phyloP scores from a whole-genome alignment of 2,329 filamentous ascomycete species.

The Colletotrichum sp. region DNA sequence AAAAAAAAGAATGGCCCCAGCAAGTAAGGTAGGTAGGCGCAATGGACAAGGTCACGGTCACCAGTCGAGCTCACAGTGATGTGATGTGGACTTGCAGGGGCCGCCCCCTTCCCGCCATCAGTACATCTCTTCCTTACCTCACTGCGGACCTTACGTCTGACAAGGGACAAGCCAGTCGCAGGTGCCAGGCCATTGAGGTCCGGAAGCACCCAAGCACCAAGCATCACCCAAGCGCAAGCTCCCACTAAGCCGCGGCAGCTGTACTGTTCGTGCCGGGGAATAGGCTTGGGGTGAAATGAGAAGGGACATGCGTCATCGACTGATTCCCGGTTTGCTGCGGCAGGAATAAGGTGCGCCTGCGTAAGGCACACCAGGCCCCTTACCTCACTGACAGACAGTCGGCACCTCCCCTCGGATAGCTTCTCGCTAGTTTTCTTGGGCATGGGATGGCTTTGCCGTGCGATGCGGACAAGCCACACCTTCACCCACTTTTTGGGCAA shows the following conservation, averaged over 20 bases:
- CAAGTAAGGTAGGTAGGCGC: neutral
- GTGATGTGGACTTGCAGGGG: constrained; percentile 23
- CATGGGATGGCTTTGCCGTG: constrained; percentile 13
- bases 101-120: constrained; percentile 9
- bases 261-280: neutral
- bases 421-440: neutral
- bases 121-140: neutral
- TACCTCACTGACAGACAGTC: neutral
- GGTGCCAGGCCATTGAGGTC: constrained; percentile 1
- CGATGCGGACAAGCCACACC: constrained; percentile 15
- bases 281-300: constrained; percentile 16
- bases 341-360: constrained; percentile 10
- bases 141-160: constrained; percentile 12
- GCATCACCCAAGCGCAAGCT: constrained; percentile 14
- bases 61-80: constrained; percentile 19
- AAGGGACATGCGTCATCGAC: constrained; percentile 21
- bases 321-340: constrained; percentile 21
- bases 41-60: neutral
- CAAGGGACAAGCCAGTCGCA: constrained; percentile 19
- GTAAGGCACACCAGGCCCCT: neutral
- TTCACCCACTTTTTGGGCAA: constrained; percentile 1
- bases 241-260: neutral
- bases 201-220: constrained; percentile 5
- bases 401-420: neutral
- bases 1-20: neutral